Evolutionary conservation across 164 flowering plant species (phyloP), one percentile per base, ranked within the genome.

Genomic region (Kalanchoe fedtschenkoi): DNA sequence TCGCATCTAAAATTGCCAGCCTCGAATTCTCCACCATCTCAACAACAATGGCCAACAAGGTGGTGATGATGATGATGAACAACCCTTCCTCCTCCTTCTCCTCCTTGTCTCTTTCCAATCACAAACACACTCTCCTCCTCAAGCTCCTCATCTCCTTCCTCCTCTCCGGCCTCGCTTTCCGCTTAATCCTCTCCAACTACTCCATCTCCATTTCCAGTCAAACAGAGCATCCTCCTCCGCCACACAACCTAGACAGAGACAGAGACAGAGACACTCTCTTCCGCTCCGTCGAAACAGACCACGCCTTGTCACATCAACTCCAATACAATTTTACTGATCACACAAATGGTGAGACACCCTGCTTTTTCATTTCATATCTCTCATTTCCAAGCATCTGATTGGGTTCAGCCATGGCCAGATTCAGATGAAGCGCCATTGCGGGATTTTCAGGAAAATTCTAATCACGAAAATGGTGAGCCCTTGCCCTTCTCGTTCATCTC

Each of bases 161-260:
- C 17, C 64, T 86, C 11, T 21, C 82, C 58, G 89, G 86, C 63
- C 74, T 90, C 34, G 81, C 84, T 24, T 81, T 84, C 65, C 82
- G 87, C 33, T 75, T 90, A 59, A 68, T 81, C 38, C 62, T 74
- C 65, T 81, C 91, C 22, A 72, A 69, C 68, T 76, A 84, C 7
- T 17, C 73, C 64, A 61, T 56, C 9, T 37, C 71, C 67, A 63
- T 69, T 0, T 66, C 78, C 0, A 63, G 55, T 42, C 22, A 69
- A 3, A 69, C 61, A 33, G 71, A 65, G 32, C 62, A 34, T n/a
- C 1, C 71, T 42, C 60, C 47, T 41, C 62, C 64, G 41, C 60
- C 60, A 19, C 44, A 65, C 14, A n/a, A n/a, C n/a, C n/a, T n/a
- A n/a, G n/a, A n/a, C n/a, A n/a, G n/a, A n/a, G n/a, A n/a, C n/a